These are phyloP conservation scores for Aureobasidium uvarum DNA, from an alignment of 2,329 filamentous ascomycete genomes.

Conservation along the genomic window DNA sequence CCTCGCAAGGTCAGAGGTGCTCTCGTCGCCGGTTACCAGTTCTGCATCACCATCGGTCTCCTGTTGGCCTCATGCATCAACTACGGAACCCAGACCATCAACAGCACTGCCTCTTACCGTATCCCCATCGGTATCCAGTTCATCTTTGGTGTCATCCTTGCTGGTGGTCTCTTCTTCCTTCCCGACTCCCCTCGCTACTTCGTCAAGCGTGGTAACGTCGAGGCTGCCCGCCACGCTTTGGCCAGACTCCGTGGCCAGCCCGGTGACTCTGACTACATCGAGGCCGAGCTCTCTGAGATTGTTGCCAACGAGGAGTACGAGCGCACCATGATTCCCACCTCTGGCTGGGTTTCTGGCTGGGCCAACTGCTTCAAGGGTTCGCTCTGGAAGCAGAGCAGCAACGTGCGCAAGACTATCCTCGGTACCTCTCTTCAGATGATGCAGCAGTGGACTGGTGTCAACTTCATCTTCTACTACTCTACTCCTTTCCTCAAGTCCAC, in stretches of 20 bases:
- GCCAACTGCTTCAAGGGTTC: slow-evolving; percentile 60
- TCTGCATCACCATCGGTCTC: slow-evolving; percentile 73
- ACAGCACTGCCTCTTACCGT: slow-evolving; percentile 67
- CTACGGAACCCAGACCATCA: slow-evolving; percentile 65
- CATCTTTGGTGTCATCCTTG: slow-evolving; percentile 75
- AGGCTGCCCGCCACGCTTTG: slow-evolving; percentile 62
- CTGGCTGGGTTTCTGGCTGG: slow-evolving; percentile 68
- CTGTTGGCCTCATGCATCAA: slow-evolving; percentile 71
- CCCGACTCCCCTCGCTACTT: slow-evolving; percentile 85
- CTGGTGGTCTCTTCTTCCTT: slow-evolving; percentile 67
- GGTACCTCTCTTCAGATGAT: slow-evolving; percentile 52
- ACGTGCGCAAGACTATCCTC: slow-evolving; percentile 49
- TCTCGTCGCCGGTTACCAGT: slow-evolving; percentile 79
- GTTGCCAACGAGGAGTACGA: slow-evolving; percentile 89
- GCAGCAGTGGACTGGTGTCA: slow-evolving; percentile 72
- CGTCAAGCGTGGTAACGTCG: slow-evolving; percentile 72
- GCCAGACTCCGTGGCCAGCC: slow-evolving; percentile 72
- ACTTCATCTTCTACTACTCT: slow-evolving; percentile 79
- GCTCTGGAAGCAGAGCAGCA: slow-evolving; percentile 54
- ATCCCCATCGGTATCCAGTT: slow-evolving; percentile 81
- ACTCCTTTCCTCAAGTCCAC: slow-evolving; percentile 80
- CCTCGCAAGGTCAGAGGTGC: slow-evolving; percentile 73
- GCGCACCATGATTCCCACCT: slow-evolving; percentile 62
- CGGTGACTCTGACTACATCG: slow-evolving; percentile 68
- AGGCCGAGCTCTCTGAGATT: slow-evolving; percentile 78